Conservation (phyloP, 2,329 filamentous ascomycete species). For the Botrytis galanthina region DNA sequence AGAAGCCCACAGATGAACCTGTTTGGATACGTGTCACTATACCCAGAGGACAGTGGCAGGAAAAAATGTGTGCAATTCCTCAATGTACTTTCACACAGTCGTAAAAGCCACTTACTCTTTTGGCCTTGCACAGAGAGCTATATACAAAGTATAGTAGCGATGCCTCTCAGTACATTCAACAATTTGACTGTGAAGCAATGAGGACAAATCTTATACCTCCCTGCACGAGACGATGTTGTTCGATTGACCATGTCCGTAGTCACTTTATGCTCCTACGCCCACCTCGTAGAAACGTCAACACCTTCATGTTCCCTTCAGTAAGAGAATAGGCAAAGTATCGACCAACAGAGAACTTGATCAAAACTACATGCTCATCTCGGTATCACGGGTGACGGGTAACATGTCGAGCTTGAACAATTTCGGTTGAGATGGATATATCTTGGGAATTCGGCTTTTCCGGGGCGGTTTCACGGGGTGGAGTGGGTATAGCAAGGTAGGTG, state of each 20-base stretch:
- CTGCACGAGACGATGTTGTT: neutral
- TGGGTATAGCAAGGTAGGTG: neutral
- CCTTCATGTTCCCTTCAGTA: neutral
- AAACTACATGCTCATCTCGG: neutral
- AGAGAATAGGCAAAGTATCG: neutral
- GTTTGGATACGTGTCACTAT: neutral
- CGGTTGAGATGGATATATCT: constrained; percentile 12
- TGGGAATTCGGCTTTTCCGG: constrained; percentile 15
- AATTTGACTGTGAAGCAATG: neutral
- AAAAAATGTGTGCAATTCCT: neutral
- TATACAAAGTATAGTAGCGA: neutral
- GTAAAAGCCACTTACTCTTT: neutral
- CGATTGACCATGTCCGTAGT: neutral
- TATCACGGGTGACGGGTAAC: neutral
- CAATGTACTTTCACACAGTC: neutral
- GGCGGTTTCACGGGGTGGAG: neutral
- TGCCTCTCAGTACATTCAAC: neutral
- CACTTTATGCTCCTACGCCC: neutral
- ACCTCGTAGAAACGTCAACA: neutral
- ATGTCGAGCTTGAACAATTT: neutral
- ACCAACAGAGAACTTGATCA: neutral
- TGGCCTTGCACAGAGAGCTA: neutral
- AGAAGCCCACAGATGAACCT: neutral
- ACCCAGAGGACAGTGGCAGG: neutral
- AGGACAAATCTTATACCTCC: neutral